Base-by-base conservation (phyloP, 176 grass and related monocot species). In the Hsuehochloa calcarea region DNA sequence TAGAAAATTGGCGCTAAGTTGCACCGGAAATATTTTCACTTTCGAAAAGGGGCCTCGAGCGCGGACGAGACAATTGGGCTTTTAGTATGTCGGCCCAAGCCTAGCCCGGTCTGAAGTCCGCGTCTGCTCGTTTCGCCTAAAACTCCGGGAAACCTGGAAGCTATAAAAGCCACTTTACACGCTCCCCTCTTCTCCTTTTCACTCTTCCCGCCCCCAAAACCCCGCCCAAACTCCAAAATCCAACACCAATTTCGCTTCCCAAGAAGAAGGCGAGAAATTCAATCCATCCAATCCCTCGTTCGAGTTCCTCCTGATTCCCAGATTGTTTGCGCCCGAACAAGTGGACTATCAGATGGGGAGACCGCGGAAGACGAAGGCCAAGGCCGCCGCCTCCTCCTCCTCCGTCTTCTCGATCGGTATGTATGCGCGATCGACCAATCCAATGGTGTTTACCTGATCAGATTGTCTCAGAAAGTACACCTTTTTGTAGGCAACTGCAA, bases 401-500 rank as follows among this genome's bases (percentile, higher is more conserved):
- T 44, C 91, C 43, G 31, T 80, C 23, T 72, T 97, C 81, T 82
- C 80, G 6, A 89, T 97, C 55, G 94, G 90, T 94, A 79, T 39
- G 20, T n/a, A n/a, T 23, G 59, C 31, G 45, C 59, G 3, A 66
- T 81, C 13, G 6, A 26, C 56, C 41, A 19, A 22, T 64, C 7
- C 80, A 10, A 23, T 43, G 10, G 22, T 22, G 8, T 43, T 76
- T 4, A 13, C 12, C 29, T 61, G 27, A 49, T 50, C 65, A 20
- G 37, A 34, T 56, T 19, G 60, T 35, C 80, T 67, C 17, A 74
- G 5, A 39, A 61, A 9, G 15, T 13, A 17, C 9, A 5, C 25
- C 8, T 40, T 34, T 22, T 34, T 82, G 22, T 70, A 97, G 95
- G 92, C 22, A 94, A 94, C 66, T 94, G 90, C 81, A 92, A 86